phyloP scores from a whole-genome alignment of 1,284 basidiomycete species.

The Mycena citricolor region DNA sequence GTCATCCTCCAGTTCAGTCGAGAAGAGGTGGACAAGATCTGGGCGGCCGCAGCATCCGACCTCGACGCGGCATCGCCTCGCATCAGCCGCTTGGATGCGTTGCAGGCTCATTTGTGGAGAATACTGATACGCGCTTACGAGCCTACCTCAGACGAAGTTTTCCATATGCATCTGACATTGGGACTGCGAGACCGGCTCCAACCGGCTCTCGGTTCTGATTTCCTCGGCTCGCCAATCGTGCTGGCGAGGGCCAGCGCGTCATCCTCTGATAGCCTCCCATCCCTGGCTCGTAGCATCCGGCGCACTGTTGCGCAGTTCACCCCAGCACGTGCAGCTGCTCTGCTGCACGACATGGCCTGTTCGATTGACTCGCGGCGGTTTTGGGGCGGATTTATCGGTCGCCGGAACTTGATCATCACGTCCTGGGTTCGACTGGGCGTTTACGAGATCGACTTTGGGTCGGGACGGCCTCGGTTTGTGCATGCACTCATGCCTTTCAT shows the following conservation, averaged over 20 bases:
- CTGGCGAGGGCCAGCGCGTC: slow-evolving; percentile 27
- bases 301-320: slow-evolving; percentile 30
- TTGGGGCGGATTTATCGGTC: slow-evolving; percentile 43
- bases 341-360: slow-evolving; percentile 40
- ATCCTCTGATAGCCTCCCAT: slow-evolving; percentile 12
- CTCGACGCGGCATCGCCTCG: slow-evolving; percentile 4
- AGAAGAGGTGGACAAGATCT: slow-evolving; percentile 36
- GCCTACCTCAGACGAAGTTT: slow-evolving; percentile 23
- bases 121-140: slow-evolving; percentile 37
- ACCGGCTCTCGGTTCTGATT: slow-evolving; percentile 30
- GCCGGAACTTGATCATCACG: slow-evolving; percentile 37
- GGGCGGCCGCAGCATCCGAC: slow-evolving; percentile 24
- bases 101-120: slow-evolving; percentile 43
- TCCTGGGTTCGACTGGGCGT: slow-evolving; percentile 40
- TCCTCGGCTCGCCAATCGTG: slow-evolving; percentile 40
- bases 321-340: slow-evolving; percentile 29
- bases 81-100: slow-evolving; percentile 42
- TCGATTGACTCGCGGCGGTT: slow-evolving; percentile 33
- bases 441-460: slow-evolving; percentile 41
- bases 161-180: slow-evolving; percentile 25
- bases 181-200: slow-evolving; percentile 35
- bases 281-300: slow-evolving; percentile 34
- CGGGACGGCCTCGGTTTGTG: slow-evolving; percentile 30
- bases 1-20: slow-evolving; percentile 37
- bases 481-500: slow-evolving; percentile 37